Evolutionary conservation across 352 stramenopile species (phyloP).

Genomic region (Globisporangium polare): DNA sequence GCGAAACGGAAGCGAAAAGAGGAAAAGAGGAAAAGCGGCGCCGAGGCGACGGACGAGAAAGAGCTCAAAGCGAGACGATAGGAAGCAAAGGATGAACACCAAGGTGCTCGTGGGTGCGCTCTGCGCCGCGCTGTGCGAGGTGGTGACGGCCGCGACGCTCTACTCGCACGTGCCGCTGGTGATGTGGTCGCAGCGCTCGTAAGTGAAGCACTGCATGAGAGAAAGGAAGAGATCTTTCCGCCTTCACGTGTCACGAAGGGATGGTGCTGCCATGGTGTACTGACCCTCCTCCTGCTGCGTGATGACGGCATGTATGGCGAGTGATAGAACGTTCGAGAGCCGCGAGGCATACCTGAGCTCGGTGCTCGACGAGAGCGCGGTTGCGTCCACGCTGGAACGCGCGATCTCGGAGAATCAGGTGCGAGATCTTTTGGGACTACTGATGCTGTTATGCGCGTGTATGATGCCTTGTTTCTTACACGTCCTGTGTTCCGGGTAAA

Average conservation of each 20-base stretch:
- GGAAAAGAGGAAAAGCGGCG: constrained; percentile 19
- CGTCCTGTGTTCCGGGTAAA: not conserved
- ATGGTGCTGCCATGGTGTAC: not conserved
- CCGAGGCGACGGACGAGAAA: constrained; percentile 4
- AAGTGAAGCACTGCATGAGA: constrained; percentile 17
- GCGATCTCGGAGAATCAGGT: constrained; percentile 9
- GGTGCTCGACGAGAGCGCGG: constrained; percentile 35
- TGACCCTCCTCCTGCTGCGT: not conserved
- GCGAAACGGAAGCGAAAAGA: constrained; percentile 19
- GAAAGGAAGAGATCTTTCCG: not conserved
- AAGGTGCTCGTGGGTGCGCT: constrained; percentile 16
- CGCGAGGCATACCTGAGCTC: constrained; percentile 44
- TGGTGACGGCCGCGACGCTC: constrained; percentile 20
- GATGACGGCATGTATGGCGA: not conserved
- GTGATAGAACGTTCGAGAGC: constrained; percentile 37
- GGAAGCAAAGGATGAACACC: constrained; percentile 23
- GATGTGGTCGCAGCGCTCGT: constrained; percentile 67
- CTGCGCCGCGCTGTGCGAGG: constrained; percentile 22
- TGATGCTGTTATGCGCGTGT: not conserved
- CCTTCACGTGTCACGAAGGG: not conserved
- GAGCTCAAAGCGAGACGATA: constrained; percentile 8
- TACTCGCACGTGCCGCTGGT: constrained; percentile 56
- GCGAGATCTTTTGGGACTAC: not conserved
- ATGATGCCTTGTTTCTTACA: too few relatives aligned
- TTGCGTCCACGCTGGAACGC: constrained; percentile 27